Percentiles rank a stretch among this genome's conserved stretches.
These are phyloP conservation scores for Eutrema heterophyllum DNA, from an alignment of 345 rosid species.

Conservation along the genomic window DNA sequence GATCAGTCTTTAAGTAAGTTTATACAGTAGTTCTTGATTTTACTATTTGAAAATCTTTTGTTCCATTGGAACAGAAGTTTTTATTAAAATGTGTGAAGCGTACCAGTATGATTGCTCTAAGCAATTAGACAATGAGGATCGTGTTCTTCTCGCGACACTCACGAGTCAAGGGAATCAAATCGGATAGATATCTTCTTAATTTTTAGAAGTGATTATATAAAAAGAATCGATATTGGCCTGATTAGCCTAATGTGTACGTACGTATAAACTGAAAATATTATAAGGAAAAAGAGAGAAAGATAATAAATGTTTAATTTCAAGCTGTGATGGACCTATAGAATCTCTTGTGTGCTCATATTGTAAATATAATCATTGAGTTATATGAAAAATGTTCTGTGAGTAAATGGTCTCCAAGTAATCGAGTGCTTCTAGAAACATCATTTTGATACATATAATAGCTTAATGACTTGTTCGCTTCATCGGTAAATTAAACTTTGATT, in stretches of 20 bases:
- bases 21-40: slow-evolving; percentile 18
- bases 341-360: slow-evolving; percentile 28
- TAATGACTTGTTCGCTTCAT: slow-evolving; percentile 1
- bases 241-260: neutral
- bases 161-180: neutral
- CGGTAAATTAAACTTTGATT: slow-evolving; percentile 4
- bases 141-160: slow-evolving; percentile 7
- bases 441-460: slow-evolving; percentile 11
- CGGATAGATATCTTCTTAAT: neutral
- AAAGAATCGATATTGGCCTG: neutral
- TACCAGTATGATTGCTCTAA: slow-evolving; percentile 4
- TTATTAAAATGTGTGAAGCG: slow-evolving; percentile 8
- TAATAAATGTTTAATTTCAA: neutral
- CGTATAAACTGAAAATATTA: neutral
- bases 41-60: slow-evolving; percentile 12
- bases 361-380: slow-evolving; percentile 31
- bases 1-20: slow-evolving; percentile 13
- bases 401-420: slow-evolving; percentile 20
- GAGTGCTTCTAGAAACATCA: slow-evolving; percentile 35
- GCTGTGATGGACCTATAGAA: slow-evolving; percentile 30
- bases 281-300: neutral
- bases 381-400: slow-evolving; percentile 10
- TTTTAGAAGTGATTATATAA: neutral
- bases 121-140: neutral
- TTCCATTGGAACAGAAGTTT: neutral